phyloP scores from a whole-genome alignment of 164 flowering plant genomes.

The Kalanchoe fedtschenkoi region DNA sequence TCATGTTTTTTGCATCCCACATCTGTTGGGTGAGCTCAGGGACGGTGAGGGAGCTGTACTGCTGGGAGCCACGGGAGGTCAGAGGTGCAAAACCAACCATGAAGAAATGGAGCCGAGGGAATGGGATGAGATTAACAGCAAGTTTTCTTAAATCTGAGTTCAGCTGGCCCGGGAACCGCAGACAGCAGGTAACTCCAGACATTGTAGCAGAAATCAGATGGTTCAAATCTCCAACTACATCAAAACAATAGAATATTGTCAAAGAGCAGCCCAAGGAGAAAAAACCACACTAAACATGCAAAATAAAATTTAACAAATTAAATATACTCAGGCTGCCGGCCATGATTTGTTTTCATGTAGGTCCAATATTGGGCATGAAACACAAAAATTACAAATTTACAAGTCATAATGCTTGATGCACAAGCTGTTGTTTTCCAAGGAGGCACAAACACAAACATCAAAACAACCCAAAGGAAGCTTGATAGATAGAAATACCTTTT shows the following conservation, averaged over 20 bases:
- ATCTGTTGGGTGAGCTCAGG: slow-evolving; percentile 10
- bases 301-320: neutral
- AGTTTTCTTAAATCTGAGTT: slow-evolving; percentile 8
- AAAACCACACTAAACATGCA: neutral
- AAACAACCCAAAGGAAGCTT: too few species aligned
- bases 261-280: neutral
- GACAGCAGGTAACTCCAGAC: slow-evolving; percentile 10
- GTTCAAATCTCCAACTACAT: slow-evolving; percentile 6
- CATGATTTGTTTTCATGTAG: neutral
- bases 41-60: slow-evolving; percentile 7
- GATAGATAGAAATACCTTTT: too few species aligned
- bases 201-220: slow-evolving; percentile 7
- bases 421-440: neutral
- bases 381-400: neutral
- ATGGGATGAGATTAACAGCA: slow-evolving; percentile 6
- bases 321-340: neutral
- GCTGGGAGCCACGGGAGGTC: slow-evolving; percentile 9
- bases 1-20: slow-evolving; percentile 10
- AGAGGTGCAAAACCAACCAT: slow-evolving; percentile 9
- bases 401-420: neutral
- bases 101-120: slow-evolving; percentile 8
- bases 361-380: neutral
- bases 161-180: slow-evolving; percentile 7
- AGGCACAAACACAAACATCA: too few species aligned
- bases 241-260: neutral